phyloP scores from a whole-genome alignment of 225 moss, liverwort and hornwort genomes.

The Neckera pumila region DNA sequence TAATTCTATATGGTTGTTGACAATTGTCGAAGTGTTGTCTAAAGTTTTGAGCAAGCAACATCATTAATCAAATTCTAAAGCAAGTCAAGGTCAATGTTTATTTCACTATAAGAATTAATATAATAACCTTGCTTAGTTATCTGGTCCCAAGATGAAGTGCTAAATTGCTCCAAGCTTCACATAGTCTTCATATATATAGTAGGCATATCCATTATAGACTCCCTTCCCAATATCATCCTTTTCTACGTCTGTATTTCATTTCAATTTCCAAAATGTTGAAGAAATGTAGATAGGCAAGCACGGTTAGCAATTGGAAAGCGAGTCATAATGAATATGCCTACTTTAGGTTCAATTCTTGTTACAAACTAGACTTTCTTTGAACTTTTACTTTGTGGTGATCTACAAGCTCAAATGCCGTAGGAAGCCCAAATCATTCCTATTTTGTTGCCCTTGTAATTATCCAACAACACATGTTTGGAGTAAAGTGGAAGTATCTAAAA shows the following conservation, averaged over 20 bases:
- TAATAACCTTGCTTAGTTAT: neutral
- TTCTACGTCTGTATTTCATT: neutral
- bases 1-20: neutral
- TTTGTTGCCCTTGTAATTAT: neutral
- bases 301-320: accelerated
- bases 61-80: neutral
- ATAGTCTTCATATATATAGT: neutral
- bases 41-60: neutral
- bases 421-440: neutral
- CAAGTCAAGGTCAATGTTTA: neutral
- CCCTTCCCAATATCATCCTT: neutral
- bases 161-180: neutral
- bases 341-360: neutral
- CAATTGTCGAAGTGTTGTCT: neutral
- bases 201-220: accelerated
- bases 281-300: neutral
- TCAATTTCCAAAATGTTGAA: accelerated
- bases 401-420: neutral
- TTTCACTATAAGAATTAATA: neutral
- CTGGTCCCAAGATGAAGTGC: neutral
- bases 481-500: neutral
- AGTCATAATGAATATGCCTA: neutral
- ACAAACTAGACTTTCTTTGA: neutral
- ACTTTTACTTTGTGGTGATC: neutral
- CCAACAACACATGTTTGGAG: neutral